phyloP scores from a whole-genome alignment of 2,329 filamentous ascomycete genomes.

The Colletotrichum chrysophilum region DNA sequence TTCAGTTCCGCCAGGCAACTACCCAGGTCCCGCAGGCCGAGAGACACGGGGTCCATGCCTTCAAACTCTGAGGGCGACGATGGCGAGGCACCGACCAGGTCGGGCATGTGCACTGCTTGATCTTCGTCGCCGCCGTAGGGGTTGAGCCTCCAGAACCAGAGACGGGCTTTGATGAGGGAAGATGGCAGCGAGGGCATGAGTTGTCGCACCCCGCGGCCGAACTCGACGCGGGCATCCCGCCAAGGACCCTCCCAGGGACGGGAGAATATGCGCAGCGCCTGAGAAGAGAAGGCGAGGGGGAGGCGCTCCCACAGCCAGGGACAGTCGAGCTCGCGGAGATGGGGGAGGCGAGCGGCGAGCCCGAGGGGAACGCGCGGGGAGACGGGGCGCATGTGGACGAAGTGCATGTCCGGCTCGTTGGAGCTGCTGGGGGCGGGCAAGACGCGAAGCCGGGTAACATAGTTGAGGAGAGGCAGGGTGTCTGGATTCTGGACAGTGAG shows the following conservation, averaged over 20 bases:
- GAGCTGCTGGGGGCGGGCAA: background rate
- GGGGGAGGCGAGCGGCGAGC: constrained; percentile 23
- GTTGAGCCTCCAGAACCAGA: background rate
- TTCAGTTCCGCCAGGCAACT: background rate
- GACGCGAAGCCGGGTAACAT: constrained; percentile 6
- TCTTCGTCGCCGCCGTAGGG: background rate
- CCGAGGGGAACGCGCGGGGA: constrained; percentile 24
- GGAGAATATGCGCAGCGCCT: background rate
- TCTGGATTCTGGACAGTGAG: constrained; percentile 13
- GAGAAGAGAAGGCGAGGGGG: background rate
- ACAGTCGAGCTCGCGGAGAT: constrained; percentile 15
- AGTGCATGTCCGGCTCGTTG: background rate
- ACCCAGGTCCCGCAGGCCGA: background rate
- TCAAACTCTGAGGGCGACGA: background rate
- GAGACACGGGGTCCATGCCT: background rate
- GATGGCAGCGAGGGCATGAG: background rate
- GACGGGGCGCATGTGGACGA: constrained; percentile 21
- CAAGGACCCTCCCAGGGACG: background rate
- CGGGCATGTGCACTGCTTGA: background rate
- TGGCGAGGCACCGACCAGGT: background rate
- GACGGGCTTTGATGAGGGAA: background rate
- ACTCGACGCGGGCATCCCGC: background rate
- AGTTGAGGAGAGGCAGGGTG: constrained; percentile 6
- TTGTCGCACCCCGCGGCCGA: background rate
- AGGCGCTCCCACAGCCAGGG: constrained; percentile 28